phyloP scores from a whole-genome alignment of 257 asterid species.

The Lavandula angustifolia region DNA sequence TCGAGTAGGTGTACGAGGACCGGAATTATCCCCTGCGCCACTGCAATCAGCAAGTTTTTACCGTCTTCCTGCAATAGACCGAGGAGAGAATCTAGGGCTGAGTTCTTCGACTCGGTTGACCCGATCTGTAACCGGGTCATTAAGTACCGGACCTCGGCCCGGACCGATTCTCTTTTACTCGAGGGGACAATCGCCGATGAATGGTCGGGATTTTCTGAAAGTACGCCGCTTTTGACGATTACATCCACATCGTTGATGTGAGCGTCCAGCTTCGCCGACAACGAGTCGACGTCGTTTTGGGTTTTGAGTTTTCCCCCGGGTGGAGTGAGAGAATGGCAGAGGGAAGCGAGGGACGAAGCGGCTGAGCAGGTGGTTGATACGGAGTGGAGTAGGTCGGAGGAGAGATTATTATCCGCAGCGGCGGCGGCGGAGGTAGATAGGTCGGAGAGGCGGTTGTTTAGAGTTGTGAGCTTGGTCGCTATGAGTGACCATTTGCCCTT shows the following conservation, averaged over 20 bases:
- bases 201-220: slow-evolving; percentile 34
- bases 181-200: slow-evolving; percentile 30
- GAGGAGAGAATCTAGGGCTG: slow-evolving; percentile 64
- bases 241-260: slow-evolving; percentile 71
- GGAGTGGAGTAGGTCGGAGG: slow-evolving; percentile 58
- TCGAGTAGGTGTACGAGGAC: slow-evolving; percentile 71
- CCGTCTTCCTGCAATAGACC: slow-evolving; percentile 76
- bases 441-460: slow-evolving; percentile 53
- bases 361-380: slow-evolving; percentile 50
- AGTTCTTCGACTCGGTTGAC: slow-evolving; percentile 70
- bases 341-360: slow-evolving; percentile 48
- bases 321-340: slow-evolving; percentile 52
- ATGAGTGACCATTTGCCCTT: slow-evolving; percentile 77
- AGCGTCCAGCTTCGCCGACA: slow-evolving; percentile 58
- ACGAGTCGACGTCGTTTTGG: slow-evolving; percentile 71
- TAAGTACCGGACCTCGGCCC: slow-evolving; percentile 66
- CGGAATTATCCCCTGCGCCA: slow-evolving; percentile 82
- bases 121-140: slow-evolving; percentile 91
- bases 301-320: slow-evolving; percentile 76
- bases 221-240: slow-evolving; percentile 51
- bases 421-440: slow-evolving; percentile 33
- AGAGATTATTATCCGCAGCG: slow-evolving; percentile 41
- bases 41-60: slow-evolving; percentile 69
- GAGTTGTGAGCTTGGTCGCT: slow-evolving; percentile 53
- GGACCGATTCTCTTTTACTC: slow-evolving; percentile 49